Percentiles rank a stretch among this genome's conserved stretches.
Evolutionary conservation across 441 rosid species (phyloP).

Genomic region (Raphanus hybrid): DNA sequence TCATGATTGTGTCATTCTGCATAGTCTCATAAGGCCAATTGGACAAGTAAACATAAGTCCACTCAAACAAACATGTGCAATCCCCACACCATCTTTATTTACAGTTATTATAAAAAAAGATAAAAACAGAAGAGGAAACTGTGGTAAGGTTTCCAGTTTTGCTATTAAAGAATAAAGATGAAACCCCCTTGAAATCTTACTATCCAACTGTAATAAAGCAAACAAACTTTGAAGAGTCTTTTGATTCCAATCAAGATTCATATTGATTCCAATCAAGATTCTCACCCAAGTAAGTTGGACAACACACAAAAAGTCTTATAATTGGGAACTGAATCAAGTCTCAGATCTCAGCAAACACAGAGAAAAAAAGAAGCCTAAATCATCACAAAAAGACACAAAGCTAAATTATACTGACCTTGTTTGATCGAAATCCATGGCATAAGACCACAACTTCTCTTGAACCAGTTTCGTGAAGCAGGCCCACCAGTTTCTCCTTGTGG

Average conservation of each 20-base stretch:
- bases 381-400: not conserved
- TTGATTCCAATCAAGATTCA: not conserved
- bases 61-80: no score
- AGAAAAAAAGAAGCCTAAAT: not conserved
- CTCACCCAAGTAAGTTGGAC: not conserved
- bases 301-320: no score
- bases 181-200: not conserved
- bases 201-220: not conserved
- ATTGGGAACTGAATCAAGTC: not conserved
- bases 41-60: not conserved
- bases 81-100: no score
- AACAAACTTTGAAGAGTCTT: not conserved
- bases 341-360: not conserved
- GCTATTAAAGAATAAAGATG: not conserved
- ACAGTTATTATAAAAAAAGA: not conserved
- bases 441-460: slow-evolving; percentile 64
- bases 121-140: not conserved
- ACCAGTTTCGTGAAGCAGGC: slow-evolving; percentile 77
- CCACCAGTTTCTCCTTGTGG: slow-evolving; percentile 76
- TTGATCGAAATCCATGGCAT: slow-evolving; percentile 85
- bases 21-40: slow-evolving; percentile 8
- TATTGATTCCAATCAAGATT: slow-evolving; percentile 2
- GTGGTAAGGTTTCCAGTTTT: not conserved
- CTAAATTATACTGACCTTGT: slow-evolving; percentile 48
- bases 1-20: slow-evolving; percentile 58